These are phyloP conservation scores for Ziziphus jujuba DNA, from an alignment of 306 rosid genomes.

Conservation along the genomic window DNA sequence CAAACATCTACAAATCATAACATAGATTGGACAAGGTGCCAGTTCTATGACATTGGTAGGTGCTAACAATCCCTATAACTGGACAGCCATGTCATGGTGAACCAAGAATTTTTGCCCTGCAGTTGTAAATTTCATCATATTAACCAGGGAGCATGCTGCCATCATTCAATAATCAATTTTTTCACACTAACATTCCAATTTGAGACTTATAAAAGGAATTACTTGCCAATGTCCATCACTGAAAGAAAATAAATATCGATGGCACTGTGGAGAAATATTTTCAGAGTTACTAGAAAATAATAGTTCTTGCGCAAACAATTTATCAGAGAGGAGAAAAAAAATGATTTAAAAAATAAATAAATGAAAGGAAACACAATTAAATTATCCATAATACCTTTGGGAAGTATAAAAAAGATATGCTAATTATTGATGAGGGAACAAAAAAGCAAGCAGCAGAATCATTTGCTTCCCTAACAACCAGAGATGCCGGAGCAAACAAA, in stretches of 20 bases:
- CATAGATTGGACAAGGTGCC: neutral
- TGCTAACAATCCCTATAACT: neutral
- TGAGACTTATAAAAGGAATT: neutral
- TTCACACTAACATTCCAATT: neutral
- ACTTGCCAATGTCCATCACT: neutral
- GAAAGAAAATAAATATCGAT: neutral
- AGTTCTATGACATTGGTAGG: neutral
- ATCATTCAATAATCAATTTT: neutral
- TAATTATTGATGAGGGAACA: neutral
- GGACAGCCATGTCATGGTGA: neutral
- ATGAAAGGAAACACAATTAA: neutral
- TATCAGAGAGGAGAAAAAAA: neutral
- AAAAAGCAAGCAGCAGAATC: constrained; percentile 14
- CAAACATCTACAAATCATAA: neutral
- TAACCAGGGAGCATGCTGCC: neutral
- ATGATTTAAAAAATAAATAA: neutral
- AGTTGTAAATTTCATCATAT: neutral
- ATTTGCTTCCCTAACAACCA: constrained; percentile 14
- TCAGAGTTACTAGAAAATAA: neutral
- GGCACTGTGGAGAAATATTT: neutral
- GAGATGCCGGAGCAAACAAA: neutral
- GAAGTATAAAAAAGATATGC: neutral
- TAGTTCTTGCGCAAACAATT: neutral
- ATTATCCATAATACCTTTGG: neutral
- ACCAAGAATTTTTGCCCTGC: constrained; percentile 1